Base-by-base conservation (phyloP, 2,329 filamentous ascomycete genomes). In the Fusarium tuaranense region DNA sequence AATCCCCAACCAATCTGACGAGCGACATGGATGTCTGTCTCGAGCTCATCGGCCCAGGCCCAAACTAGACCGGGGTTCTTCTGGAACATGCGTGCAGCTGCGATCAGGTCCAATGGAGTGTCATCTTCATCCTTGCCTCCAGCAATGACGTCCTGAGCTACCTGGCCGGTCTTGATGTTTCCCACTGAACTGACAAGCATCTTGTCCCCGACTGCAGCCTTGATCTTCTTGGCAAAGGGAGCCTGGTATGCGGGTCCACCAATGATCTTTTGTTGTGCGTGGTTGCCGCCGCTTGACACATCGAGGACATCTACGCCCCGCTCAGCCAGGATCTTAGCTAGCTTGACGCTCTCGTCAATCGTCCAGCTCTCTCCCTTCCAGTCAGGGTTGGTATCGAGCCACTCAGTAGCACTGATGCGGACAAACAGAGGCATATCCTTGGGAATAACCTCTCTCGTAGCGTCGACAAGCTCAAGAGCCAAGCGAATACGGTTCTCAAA, bases 281-380 rank as follows among this genome's bases (percentile, higher is more conserved):
- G 90, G 58, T 89, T 89, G 5, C 93, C 94, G 1, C 90, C 93
- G 3, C 88, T 89, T 1, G 90, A 92, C 10, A 95, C 88, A 77
- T 97, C 94, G 1, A 97, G 84, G 2, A 97, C 84, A 80, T 97
- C 94, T 4, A 96, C 90, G 3, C 94, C 94, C 14, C 83, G 86
- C 2, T 90, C 88, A 0, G 91, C 91, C 0, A 97, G 84, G 0
- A 92, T 83, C 55, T 86, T 80, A 0, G 93, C 92, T 2, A 97
- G 87, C 59, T 86, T 85, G 34, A 90, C 86, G 0, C 90, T 91
- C 65, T 96, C 88, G 18, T 91, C 87, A 3, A 90, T 75, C 0
- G 88, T 92, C 94, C 94, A 97, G 77, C 88, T 90, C 74, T 91
- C 88, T 13, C 86, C 84, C 22, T 86, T 81, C 39, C 86, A 87